A percentile compares a stretch with the other conserved stretches of the same genome.
phyloP scores from a whole-genome alignment of 768 basidiomycete species.

The Cystobasidium onofrii region DNA sequence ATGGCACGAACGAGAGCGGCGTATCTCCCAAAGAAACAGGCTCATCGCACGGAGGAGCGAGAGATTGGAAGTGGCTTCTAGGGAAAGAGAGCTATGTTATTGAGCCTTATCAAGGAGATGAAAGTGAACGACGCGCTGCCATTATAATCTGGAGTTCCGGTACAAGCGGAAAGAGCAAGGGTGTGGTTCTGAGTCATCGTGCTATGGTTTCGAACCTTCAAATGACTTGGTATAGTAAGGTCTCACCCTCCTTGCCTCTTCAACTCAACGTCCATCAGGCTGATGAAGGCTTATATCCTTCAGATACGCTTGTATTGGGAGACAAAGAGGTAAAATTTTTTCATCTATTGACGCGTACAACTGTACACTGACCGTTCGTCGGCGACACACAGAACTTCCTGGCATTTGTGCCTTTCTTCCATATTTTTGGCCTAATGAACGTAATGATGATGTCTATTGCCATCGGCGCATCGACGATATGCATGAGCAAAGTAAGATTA shows the following conservation, averaged over 20 bases:
- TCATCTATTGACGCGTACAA: too few relatives aligned
- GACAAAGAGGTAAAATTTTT: background rate
- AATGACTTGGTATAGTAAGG: conserved; percentile 37
- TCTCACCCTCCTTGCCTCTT: background rate
- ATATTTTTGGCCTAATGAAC: conserved; percentile 40
- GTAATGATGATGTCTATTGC: conserved; percentile 37
- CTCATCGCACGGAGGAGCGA: background rate
- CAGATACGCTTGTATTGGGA: background rate
- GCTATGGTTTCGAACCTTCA: conserved; percentile 37
- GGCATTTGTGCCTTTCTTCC: conserved; percentile 41
- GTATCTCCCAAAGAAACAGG: too few relatives aligned
- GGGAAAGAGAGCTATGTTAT: conserved; percentile 29
- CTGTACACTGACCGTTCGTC: background rate
- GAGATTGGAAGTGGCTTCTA: conserved; percentile 38
- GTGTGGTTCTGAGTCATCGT: conserved; percentile 41
- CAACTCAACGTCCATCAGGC: too few relatives aligned
- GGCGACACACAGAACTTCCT: conserved; percentile 29
- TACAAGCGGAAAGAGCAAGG: conserved; percentile 43
- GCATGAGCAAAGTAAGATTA: conserved; percentile 23
- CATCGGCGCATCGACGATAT: conserved; percentile 38
- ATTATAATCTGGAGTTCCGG: conserved; percentile 43
- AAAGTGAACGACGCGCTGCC: conserved; percentile 37
- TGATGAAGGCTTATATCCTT: too few relatives aligned
- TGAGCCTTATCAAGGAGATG: conserved; percentile 8
- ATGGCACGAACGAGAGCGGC: conserved; percentile 26